These are phyloP conservation scores for Ormosia emarginata DNA, from an alignment of 306 rosid species.

Conservation along the genomic window DNA sequence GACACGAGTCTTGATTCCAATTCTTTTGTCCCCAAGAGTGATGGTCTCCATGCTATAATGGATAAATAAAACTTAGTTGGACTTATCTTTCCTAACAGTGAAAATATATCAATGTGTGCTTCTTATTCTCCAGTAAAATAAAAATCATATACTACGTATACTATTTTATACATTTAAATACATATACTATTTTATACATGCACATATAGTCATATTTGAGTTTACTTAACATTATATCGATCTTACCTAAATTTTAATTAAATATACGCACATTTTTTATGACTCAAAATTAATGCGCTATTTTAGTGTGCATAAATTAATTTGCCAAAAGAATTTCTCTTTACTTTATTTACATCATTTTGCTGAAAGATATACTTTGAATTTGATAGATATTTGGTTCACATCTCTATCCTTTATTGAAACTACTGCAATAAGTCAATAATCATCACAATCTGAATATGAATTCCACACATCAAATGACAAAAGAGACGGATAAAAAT, in stretches of 20 bases:
- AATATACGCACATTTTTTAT: no score
- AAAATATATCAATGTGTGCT: background rate
- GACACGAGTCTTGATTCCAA: constrained; percentile 96
- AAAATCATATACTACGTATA: no score
- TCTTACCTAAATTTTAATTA: no score
- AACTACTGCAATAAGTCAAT: background rate
- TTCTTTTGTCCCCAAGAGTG: constrained; percentile 97
- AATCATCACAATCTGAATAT: background rate
- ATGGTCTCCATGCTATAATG: constrained; percentile 88
- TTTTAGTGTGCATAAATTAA: no score
- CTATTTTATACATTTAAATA: no score
- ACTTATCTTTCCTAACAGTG: background rate
- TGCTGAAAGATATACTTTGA: background rate
- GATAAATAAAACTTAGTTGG: constrained; percentile 20
- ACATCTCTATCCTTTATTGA: background rate
- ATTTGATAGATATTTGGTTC: constrained; percentile 5
- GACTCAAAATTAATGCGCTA: no score
- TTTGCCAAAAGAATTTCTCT: no score
- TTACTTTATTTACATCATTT: background rate
- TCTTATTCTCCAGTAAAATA: no score
- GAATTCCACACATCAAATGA: background rate
- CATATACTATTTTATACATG: no score
- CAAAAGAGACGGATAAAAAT: background rate
- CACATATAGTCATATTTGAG: no score
- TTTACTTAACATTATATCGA: no score